Percentiles rank a stretch among this genome's conserved stretches.
These are phyloP conservation scores for Sclerotinia borealis DNA, from an alignment of 2,329 filamentous ascomycete species.

Conservation along the genomic window DNA sequence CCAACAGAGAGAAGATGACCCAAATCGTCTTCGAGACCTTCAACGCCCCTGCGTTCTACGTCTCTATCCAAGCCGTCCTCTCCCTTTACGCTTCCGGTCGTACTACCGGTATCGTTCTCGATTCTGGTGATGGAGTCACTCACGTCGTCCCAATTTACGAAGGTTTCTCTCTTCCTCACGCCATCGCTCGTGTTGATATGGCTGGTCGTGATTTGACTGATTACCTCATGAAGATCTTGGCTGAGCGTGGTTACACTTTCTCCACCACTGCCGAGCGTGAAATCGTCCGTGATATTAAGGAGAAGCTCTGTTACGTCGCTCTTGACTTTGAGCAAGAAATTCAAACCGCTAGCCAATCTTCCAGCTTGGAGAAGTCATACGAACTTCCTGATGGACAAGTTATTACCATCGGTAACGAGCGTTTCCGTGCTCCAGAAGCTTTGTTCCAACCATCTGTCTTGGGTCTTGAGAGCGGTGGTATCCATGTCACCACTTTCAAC, in stretches of 20 bases:
- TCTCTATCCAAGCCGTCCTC: constrained; percentile 99
- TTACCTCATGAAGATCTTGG: constrained; percentile 99
- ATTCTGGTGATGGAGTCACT: constrained; percentile 99
- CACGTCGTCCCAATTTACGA: constrained; percentile 99
- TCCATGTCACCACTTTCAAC: constrained; percentile 99
- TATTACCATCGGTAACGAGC: constrained; percentile 99
- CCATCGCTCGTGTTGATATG: constrained; percentile 99
- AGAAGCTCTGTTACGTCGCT: constrained; percentile 99
- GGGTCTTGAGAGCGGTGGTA: constrained; percentile 96
- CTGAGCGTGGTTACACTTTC: constrained; percentile 99
- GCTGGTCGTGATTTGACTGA: constrained; percentile 99
- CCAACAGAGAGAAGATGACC: constrained; percentile 99
- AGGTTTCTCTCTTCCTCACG: constrained; percentile 99
- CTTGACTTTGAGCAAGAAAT: constrained; percentile 99
- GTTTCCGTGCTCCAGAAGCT: constrained; percentile 98
- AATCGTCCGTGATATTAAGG: constrained; percentile 99
- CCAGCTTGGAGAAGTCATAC: constrained; percentile 98
- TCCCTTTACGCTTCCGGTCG: constrained; percentile 99
- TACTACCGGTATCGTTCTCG: constrained; percentile 99
- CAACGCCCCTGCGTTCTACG: constrained; percentile 99
- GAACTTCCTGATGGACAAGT: constrained; percentile 98
- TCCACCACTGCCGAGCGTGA: constrained; percentile 99
- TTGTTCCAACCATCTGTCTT: constrained; percentile 98
- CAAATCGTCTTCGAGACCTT: constrained; percentile 99
- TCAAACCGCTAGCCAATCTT: constrained; percentile 98